Evolutionary conservation across 495 filamentous ascomycete genomes (phyloP).

Genomic region (Penicillium coffeae): DNA sequence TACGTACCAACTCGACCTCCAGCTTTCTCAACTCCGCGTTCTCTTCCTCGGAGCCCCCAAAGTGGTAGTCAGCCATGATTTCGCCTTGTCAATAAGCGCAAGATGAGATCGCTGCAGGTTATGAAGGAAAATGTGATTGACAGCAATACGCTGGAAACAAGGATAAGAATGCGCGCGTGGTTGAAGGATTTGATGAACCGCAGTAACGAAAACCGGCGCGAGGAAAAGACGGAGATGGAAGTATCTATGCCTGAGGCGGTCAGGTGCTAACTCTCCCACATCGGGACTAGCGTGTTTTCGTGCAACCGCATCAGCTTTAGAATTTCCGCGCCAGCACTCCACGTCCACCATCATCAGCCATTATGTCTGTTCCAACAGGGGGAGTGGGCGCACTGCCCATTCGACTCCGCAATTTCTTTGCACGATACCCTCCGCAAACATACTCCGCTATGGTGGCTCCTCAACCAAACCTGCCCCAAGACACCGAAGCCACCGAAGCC

Average conservation of each 20-base stretch:
- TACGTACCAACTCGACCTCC: constrained; percentile 66
- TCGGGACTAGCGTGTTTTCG: neutral
- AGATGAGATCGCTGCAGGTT: no score
- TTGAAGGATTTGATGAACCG: constrained; percentile 4
- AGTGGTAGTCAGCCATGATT: constrained; percentile 53
- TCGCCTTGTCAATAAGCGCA: neutral
- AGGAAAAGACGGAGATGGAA: constrained; percentile 15
- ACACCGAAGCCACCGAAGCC: constrained; percentile 15
- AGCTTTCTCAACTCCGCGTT: constrained; percentile 80
- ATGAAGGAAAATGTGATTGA: no score
- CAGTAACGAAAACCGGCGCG: constrained; percentile 7
- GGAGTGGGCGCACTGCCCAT: constrained; percentile 46
- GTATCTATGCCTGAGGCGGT: constrained; percentile 7
- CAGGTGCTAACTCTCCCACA: neutral
- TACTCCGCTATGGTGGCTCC: constrained; percentile 40
- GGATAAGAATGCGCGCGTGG: constrained; percentile 12
- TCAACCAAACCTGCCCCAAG: constrained; percentile 33
- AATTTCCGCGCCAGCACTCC: constrained; percentile 4
- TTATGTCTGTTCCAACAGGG: constrained; percentile 23
- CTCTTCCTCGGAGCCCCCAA: constrained; percentile 77
- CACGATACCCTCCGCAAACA: constrained; percentile 71
- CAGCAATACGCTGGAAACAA: no score
- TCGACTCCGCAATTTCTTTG: constrained; percentile 82
- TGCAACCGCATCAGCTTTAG: constrained; percentile 20
- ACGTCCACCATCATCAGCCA: constrained; percentile 8